Evolutionary conservation across 352 stramenopile species (phyloP).

Genomic region (Pythium plurisporium): DNA sequence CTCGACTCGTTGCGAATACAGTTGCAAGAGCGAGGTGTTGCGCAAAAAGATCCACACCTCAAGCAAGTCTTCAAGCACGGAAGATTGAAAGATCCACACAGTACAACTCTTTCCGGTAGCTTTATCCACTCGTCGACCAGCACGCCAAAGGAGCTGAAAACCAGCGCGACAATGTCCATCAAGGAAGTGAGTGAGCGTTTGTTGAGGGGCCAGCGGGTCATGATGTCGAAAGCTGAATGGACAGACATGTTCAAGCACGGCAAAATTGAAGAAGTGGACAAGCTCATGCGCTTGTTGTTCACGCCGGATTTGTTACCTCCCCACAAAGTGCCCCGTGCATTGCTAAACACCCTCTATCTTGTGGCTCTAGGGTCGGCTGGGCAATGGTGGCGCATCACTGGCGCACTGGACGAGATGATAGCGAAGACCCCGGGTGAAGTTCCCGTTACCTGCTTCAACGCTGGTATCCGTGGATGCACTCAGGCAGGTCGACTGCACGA

Average conservation of each 20-base stretch:
- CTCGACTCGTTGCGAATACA: conserved; percentile 7
- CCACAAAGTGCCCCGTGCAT: too few species aligned
- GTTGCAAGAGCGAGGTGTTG: conserved; percentile 7
- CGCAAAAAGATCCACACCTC: conserved; percentile 10
- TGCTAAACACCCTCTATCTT: too few species aligned
- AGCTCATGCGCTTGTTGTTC: conserved; percentile 15
- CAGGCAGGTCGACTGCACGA: conserved; percentile 11
- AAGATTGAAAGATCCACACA: too few species aligned
- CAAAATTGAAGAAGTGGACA: conserved; percentile 21
- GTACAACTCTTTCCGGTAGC: too few species aligned
- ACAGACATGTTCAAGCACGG: conserved; percentile 18
- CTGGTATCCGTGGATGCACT: conserved; percentile 13
- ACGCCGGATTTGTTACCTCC: too few species aligned
- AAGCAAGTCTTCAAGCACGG: conserved; percentile 9
- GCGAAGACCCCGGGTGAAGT: not conserved
- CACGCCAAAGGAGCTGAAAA: not conserved
- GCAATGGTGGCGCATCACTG: conserved; percentile 13
- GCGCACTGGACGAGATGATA: conserved; percentile 8
- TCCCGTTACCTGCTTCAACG: conserved; percentile 17
- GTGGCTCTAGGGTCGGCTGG: conserved; percentile 3
- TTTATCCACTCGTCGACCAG: too few species aligned
- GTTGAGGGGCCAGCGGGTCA: not conserved
- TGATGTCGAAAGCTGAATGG: conserved; percentile 13
- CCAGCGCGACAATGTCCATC: not conserved
- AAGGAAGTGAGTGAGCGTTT: too few species aligned